These are phyloP conservation scores for Wallacemonas collosoma DNA, from an alignment of 208 protist species.

Conservation along the genomic window DNA sequence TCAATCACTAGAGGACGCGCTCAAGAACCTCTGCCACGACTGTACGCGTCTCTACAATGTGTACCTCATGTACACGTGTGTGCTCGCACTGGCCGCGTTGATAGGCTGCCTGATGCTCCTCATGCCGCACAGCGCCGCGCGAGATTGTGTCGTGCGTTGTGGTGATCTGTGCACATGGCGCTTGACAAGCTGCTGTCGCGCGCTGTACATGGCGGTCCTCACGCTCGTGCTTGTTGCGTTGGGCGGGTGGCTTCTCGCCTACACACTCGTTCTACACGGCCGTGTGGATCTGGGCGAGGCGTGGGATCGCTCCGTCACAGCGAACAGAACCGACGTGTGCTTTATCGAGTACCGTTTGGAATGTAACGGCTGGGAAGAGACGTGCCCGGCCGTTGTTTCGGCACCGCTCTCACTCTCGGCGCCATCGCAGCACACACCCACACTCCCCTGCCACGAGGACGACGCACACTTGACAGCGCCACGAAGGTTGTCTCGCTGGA, in stretches of 20 bases:
- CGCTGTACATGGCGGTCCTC: conserved; percentile 19
- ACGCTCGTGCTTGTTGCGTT: conserved; percentile 18
- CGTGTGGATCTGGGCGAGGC: conserved; percentile 6
- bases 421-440: too few relatives aligned
- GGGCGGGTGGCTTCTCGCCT: conserved; percentile 12
- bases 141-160: background rate
- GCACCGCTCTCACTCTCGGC: too few relatives aligned
- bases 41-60: conserved; percentile 17
- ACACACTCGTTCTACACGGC: conserved; percentile 16
- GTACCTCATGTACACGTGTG: conserved; percentile 22
- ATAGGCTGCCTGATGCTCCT: conserved; percentile 33
- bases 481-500: too few relatives aligned
- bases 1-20: conserved; percentile 12
- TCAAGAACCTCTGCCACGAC: conserved; percentile 20
- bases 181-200: conserved; percentile 13
- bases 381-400: background rate
- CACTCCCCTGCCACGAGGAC: too few relatives aligned
- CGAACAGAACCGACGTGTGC: conserved; percentile 1
- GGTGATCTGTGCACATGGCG: conserved; percentile 1
- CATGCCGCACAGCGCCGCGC: background rate
- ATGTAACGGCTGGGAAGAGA: conserved; percentile 27
- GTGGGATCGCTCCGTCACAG: conserved; percentile 16
- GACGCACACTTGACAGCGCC: too few relatives aligned
- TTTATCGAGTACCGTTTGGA: conserved; percentile 20
- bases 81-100: conserved; percentile 20